These are phyloP conservation scores for Vickermania spadyakhi DNA, from an alignment of 208 protist species.

Conservation along the genomic window DNA sequence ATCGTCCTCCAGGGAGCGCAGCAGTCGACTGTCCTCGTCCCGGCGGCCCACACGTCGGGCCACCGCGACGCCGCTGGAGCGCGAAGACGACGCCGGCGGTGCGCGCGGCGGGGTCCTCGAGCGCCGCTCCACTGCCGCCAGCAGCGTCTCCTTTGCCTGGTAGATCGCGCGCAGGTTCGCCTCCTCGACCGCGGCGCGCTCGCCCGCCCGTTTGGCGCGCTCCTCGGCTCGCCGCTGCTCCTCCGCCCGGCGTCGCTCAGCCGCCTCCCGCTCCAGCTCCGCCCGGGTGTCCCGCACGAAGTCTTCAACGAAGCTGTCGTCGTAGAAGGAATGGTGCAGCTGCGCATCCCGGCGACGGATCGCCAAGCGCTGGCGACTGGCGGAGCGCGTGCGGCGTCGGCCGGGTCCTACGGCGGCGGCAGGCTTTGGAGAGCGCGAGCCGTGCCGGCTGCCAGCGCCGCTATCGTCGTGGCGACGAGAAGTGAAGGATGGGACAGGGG, in stretches of 20 bases:
- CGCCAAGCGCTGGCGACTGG: slow-evolving; percentile 69
- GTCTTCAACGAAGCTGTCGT: slow-evolving; percentile 86
- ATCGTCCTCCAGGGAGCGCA: slow-evolving; percentile 31
- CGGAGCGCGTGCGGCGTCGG: slow-evolving; percentile 45
- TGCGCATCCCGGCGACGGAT: slow-evolving; percentile 63
- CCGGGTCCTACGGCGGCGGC: slow-evolving; percentile 9
- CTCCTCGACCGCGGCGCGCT: no score
- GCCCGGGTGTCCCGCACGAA: slow-evolving; percentile 47
- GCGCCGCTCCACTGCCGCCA: slow-evolving; percentile 28
- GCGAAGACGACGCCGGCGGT: slow-evolving; percentile 4
- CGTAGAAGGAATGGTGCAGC: slow-evolving; percentile 81
- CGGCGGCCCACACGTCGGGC: slow-evolving; percentile 1
- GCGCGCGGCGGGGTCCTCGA: slow-evolving; percentile 39
- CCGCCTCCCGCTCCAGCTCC: slow-evolving; percentile 36
- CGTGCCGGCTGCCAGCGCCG: slow-evolving; percentile 2
- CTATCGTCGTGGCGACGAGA: slow-evolving; percentile 6
- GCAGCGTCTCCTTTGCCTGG: slow-evolving; percentile 66
- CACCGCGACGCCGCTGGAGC: slow-evolving; percentile 14
- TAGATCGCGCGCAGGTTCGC: slow-evolving; percentile 40
- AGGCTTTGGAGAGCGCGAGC: neutral
- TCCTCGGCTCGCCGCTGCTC: slow-evolving; percentile 25
- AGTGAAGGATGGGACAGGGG: neutral
- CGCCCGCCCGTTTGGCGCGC: slow-evolving; percentile 28
- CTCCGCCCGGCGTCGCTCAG: slow-evolving; percentile 21
- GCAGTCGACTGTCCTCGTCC: slow-evolving; percentile 6